A percentile compares a stretch with the other conserved stretches of the same genome.
Evolutionary conservation across 225 moss, liverwort and hornwort genomes (phyloP).

Genomic region (Sphagnum contortum): DNA sequence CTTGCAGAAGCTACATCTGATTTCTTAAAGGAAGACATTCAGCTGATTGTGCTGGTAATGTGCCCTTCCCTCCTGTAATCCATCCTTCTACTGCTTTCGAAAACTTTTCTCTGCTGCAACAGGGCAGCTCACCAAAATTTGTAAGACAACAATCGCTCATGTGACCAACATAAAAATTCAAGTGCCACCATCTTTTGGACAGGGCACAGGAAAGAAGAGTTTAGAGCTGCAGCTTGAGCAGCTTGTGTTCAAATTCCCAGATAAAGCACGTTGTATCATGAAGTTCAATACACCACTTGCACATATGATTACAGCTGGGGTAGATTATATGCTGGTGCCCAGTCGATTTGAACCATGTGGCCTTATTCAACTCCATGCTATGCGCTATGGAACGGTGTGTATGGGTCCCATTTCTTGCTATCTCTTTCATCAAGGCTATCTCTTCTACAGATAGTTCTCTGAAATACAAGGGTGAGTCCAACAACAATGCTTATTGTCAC

Average conservation of each 20-base stretch:
- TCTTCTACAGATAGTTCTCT: no score
- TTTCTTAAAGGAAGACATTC: conserved; percentile 59
- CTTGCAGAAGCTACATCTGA: conserved; percentile 60
- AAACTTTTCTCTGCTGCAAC: not conserved
- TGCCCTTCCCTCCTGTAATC: not conserved
- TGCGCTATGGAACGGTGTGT: conserved; percentile 85
- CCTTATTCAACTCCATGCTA: conserved; percentile 80
- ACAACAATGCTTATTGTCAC: no score
- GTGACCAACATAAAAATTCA: no score
- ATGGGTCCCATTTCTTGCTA: not conserved
- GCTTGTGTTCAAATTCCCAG: conserved; percentile 55
- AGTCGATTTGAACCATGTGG: conserved; percentile 96
- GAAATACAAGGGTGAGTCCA: no score
- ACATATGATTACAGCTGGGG: conserved; percentile 76
- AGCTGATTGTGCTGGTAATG: conserved; percentile 67
- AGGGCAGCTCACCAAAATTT: no score
- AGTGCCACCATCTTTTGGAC: not conserved
- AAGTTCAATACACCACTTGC: conserved; percentile 81
- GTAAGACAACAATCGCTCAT: no score
- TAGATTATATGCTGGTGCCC: conserved; percentile 73
- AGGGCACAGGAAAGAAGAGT: conserved; percentile 88
- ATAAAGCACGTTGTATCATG: conserved; percentile 67
- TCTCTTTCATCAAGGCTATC: no score
- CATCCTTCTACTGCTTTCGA: not conserved
- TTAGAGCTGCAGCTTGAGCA: conserved; percentile 75